Conservation (phyloP, 1,139 yeast species). For the Blastobotrys raffinosifermentans region DNA sequence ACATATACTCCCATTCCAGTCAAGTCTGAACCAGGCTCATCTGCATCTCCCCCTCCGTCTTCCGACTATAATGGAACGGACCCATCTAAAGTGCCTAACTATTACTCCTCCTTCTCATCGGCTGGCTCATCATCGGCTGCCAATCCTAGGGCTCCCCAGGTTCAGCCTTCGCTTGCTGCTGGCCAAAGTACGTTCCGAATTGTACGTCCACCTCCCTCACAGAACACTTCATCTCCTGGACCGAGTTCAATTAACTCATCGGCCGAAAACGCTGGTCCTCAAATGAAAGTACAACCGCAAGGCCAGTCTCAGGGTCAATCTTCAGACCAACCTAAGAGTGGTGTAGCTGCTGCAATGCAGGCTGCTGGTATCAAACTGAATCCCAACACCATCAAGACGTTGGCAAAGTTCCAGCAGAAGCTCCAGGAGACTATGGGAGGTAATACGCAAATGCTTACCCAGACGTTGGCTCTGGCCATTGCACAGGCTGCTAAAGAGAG, state of each 20-base stretch:
- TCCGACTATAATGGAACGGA: conserved; percentile 3
- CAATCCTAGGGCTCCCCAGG: neutral
- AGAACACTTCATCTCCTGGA: conserved; percentile 11
- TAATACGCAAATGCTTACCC: conserved; percentile 62
- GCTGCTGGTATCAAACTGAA: conserved; percentile 26
- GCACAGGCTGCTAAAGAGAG: conserved; percentile 88
- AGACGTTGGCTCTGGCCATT: conserved; percentile 87
- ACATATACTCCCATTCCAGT: conserved; percentile 16
- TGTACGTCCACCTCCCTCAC: conserved; percentile 9
- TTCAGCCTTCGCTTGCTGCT: conserved; percentile 22
- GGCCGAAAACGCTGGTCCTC: conserved; percentile 14
- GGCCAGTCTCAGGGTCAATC: conserved; percentile 6
- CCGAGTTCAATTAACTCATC: conserved; percentile 13
- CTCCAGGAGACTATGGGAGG: conserved; percentile 32
- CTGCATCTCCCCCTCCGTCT: conserved; percentile 6
- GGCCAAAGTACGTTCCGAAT: conserved; percentile 24
- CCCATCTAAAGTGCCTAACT: neutral
- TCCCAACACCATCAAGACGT: conserved; percentile 32
- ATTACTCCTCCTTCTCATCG: neutral
- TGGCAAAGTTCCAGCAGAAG: conserved; percentile 32
- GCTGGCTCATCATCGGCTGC: conserved; percentile 5
- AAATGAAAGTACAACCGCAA: conserved; percentile 22
- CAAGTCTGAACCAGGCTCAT: conserved; percentile 2
- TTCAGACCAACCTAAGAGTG: neutral
- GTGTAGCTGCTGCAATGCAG: conserved; percentile 12